Evolutionary conservation across 2,329 filamentous ascomycete species (phyloP), one percentile per base, ranked within the genome.

Genomic region (Ploettnerulaceae sp.): DNA sequence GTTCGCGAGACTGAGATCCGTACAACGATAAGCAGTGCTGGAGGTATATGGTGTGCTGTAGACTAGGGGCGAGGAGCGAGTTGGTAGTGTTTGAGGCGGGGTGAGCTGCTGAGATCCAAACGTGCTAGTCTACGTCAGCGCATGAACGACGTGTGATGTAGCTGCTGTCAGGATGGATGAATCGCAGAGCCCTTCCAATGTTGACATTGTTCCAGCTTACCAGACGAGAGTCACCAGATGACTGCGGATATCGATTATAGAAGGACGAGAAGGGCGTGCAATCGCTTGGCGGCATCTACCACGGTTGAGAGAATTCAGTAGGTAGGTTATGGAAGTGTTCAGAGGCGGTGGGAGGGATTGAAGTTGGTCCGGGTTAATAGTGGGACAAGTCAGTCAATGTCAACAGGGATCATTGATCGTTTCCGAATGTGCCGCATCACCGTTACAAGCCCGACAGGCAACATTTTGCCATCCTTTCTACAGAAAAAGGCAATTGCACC

Each of bases 101-200:
- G 55, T 52, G 59, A 56, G 53, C n/a, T 33, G 31, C 40, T 34
- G 40, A 43, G 56, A 50, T 57, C 28, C 44, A 53, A 56, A 54
- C 47, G 52, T 51, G 54, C 55, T 61, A 59, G 57, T 59, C 57
- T 59, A 62, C 59, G 60, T 62, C 58, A 63, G 60, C 55, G 54
- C 55, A 59, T 48, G 49, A 51, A 42, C 34, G 40, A 56, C 47
- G 56, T 51, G 47, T 57, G 50, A 57, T 56, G 56, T 49, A 40
- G 51, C 42, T 45, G 37, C 40, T 48, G 53, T 53, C 44, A 52
- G 49, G 49, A 51, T 50, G 49, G 49, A 43, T 49, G 49, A 47
- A 52, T 47, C 28, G 39, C 36, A 40, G 38, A 18, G 25, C 41
- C 34, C 33, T 20, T 25, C 35, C 34, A 43, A 42, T 41, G 8